A percentile compares a stretch with the other conserved stretches of the same genome.
phyloP scores from a whole-genome alignment of 495 filamentous ascomycete genomes.

The Podospora anserina region DNA sequence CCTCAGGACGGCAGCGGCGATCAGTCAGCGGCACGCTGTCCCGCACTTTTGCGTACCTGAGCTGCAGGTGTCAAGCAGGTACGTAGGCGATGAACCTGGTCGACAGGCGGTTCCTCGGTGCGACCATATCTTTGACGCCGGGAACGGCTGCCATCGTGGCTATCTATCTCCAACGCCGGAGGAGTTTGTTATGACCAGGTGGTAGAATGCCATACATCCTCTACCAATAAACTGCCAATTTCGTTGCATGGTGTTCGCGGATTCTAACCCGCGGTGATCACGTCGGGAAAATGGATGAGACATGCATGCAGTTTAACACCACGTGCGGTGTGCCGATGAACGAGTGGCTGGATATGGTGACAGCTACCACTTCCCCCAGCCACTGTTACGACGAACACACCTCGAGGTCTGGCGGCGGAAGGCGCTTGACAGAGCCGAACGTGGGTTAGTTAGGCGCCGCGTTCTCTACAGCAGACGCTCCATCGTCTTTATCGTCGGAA shows the following conservation, averaged over 20 bases:
- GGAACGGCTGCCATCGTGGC: conserved; percentile 17
- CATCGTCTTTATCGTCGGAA: conserved; percentile 28
- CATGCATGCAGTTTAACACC: conserved; percentile 21
- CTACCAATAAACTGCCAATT: conserved; percentile 16
- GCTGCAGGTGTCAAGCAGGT: conserved; percentile 33
- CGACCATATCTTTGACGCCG: conserved; percentile 22
- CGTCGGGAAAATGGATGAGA: conserved; percentile 26
- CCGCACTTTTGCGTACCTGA: conserved; percentile 10
- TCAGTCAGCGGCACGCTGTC: conserved; percentile 18
- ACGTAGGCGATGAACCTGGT: conserved; percentile 33
- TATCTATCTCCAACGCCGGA: conserved; percentile 35
- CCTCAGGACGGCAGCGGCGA: conserved; percentile 21
- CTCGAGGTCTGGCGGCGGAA: conserved; percentile 8
- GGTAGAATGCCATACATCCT: conserved; percentile 25
- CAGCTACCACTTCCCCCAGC: conserved; percentile 10
- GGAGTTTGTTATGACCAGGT: conserved; percentile 11
- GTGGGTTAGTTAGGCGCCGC: conserved; percentile 21
- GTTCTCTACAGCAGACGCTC: conserved; percentile 18
- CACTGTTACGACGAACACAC: neutral
- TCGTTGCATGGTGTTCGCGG: conserved; percentile 5
- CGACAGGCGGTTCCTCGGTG: conserved; percentile 21
- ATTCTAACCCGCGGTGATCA: conserved; percentile 20
- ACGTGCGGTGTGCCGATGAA: conserved; percentile 26
- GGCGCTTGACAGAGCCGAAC: conserved; percentile 17
- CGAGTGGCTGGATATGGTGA: conserved; percentile 14